Evolutionary conservation across 139 green algal species (phyloP).

Genomic region (Picochlorum sp.): DNA sequence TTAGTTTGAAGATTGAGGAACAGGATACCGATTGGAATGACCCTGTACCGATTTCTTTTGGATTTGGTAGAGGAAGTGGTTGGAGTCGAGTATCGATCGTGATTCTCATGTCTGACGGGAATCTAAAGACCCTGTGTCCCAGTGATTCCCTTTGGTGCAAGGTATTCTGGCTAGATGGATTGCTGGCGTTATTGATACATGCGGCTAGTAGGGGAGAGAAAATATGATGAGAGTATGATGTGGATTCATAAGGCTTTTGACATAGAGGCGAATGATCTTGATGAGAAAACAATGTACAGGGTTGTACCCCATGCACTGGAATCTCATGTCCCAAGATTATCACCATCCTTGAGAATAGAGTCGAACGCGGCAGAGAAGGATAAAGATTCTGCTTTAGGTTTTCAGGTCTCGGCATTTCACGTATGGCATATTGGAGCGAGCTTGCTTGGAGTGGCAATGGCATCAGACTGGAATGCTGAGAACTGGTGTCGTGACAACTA

Average conservation of each 20-base stretch:
- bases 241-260: too few species aligned
- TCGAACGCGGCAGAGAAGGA: neutral
- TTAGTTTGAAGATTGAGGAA: slow-evolving; percentile 3
- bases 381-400: neutral
- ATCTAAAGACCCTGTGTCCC: slow-evolving; percentile 45
- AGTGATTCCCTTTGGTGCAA: slow-evolving; percentile 42
- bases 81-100: slow-evolving; percentile 45
- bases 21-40: neutral
- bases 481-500: neutral
- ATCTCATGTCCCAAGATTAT: slow-evolving; percentile 14
- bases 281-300: neutral
- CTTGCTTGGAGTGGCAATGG: neutral
- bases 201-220: neutral
- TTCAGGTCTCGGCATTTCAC: neutral
- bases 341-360: neutral
- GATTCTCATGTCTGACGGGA: slow-evolving; percentile 35
- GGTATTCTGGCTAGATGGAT: slow-evolving; percentile 6
- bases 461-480: neutral
- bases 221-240: too few species aligned
- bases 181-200: neutral
- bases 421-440: neutral
- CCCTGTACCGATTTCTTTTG: slow-evolving; percentile 30
- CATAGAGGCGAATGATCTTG: neutral
- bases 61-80: slow-evolving; percentile 27
- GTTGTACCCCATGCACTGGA: slow-evolving; percentile 31